These are phyloP conservation scores for Amanita polypyramis DNA, from an alignment of 768 basidiomycete genomes.

Conservation along the genomic window DNA sequence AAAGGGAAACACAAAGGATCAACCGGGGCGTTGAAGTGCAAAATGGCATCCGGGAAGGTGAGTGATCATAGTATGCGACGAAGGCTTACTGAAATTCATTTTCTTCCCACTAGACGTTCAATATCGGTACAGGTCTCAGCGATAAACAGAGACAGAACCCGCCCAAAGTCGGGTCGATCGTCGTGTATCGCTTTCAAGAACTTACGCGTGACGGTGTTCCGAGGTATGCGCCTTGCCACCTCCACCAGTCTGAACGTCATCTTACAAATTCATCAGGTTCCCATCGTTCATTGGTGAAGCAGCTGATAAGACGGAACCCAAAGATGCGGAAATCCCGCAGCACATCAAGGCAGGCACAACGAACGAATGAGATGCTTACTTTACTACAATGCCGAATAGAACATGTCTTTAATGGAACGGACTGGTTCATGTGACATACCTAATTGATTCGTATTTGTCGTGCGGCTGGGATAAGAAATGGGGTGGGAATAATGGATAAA, in stretches of 20 bases:
- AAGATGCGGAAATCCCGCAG: conserved; percentile 43
- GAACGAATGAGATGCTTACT: background rate
- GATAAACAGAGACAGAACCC: conserved; percentile 44
- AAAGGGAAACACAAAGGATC: conserved; percentile 40
- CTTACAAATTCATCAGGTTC: conserved; percentile 27
- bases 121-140: conserved; percentile 42
- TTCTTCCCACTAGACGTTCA: conserved; percentile 32
- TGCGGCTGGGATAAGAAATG: too few species aligned
- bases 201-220: conserved; percentile 46
- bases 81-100: background rate
- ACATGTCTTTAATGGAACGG: too few species aligned
- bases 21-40: conserved; percentile 42
- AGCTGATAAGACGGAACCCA: conserved; percentile 40
- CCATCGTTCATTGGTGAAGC: conserved; percentile 44
- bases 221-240: conserved; percentile 23
- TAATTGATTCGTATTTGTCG: too few species aligned
- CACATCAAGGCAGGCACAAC: conserved; percentile 4
- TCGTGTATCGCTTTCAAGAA: conserved; percentile 51
- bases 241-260: background rate
- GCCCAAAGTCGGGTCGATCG: conserved; percentile 44
- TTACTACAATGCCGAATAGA: too few species aligned
- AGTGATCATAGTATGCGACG: conserved; percentile 1
- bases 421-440: too few species aligned
- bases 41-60: conserved; percentile 54
- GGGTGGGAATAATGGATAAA: too few species aligned